Conservation (phyloP, 169 alveolate species). For the Babesia gibsoni region DNA sequence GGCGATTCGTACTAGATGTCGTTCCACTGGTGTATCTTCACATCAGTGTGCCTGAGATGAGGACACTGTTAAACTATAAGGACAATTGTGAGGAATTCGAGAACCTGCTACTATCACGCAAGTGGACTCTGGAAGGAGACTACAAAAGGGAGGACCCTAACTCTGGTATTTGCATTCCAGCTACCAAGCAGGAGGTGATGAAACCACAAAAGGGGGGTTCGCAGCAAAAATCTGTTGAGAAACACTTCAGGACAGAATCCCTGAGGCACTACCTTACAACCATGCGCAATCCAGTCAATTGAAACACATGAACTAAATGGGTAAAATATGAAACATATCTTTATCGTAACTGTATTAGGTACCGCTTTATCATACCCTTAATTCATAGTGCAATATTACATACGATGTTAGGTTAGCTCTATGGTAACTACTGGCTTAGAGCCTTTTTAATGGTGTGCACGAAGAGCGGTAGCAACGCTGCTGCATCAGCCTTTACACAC, state of each 20-base stretch:
- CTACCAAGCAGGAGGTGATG: slow-evolving; percentile 29
- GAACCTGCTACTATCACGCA: slow-evolving; percentile 20
- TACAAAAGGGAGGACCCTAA: slow-evolving; percentile 27
- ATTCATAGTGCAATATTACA: not conserved
- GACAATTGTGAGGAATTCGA: slow-evolving; percentile 54
- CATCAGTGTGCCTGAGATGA: slow-evolving; percentile 50
- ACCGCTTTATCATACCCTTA: not conserved
- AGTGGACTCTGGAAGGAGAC: slow-evolving; percentile 38
- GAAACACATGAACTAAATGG: too few relatives aligned
- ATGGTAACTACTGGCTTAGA: slow-evolving; percentile 4
- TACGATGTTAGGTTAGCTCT: not conserved
- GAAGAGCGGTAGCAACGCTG: slow-evolving; percentile 47
- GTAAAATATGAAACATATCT: too few relatives aligned
- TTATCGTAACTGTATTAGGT: not conserved
- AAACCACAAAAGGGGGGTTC: slow-evolving; percentile 16
- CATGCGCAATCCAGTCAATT: slow-evolving; percentile 9
- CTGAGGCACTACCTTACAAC: slow-evolving; percentile 35
- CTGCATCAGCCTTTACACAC: slow-evolving; percentile 54
- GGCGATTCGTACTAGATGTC: slow-evolving; percentile 51
- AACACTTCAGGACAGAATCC: slow-evolving; percentile 44
- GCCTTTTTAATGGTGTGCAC: slow-evolving; percentile 37
- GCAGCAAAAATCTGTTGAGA: slow-evolving; percentile 16
- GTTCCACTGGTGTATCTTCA: slow-evolving; percentile 54
- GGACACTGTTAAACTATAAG: slow-evolving; percentile 18
- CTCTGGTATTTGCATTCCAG: slow-evolving; percentile 34